Conservation (phyloP, 495 filamentous ascomycete species). For the Tuber calosporum region DNA sequence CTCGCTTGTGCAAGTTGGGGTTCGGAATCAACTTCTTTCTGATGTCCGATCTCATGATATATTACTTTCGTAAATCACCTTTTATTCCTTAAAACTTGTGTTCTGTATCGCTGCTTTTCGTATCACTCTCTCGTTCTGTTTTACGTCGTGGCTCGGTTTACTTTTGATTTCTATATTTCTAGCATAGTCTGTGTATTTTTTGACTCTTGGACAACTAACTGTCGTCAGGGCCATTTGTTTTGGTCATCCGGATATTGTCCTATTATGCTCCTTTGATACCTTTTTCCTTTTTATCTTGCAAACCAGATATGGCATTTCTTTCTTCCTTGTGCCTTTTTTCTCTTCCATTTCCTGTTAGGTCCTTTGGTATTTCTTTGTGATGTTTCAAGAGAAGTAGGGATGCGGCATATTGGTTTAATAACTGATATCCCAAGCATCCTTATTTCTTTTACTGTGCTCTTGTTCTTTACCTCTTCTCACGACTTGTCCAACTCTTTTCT, state of each 20-base stretch:
- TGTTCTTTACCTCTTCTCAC: background rate
- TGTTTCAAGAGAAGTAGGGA: background rate
- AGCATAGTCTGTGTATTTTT: conserved; percentile 34
- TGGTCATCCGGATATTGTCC: conserved; percentile 19
- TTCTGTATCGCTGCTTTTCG: conserved; percentile 22
- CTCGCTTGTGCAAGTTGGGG: conserved; percentile 32
- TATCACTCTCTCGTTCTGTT: conserved; percentile 32
- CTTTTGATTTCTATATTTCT: conserved; percentile 25
- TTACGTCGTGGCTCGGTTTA: conserved; percentile 34
- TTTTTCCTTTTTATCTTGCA: conserved; percentile 26
- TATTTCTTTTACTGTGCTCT: background rate
- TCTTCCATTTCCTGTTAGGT: conserved; percentile 4
- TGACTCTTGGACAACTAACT: conserved; percentile 36
- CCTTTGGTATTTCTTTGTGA: background rate
- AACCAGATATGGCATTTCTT: conserved; percentile 19
- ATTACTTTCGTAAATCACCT: conserved; percentile 43
- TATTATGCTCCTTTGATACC: conserved; percentile 30
- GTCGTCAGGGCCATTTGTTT: conserved; percentile 29
- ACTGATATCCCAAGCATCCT: background rate
- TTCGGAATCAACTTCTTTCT: conserved; percentile 35
- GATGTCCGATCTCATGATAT: conserved; percentile 36
- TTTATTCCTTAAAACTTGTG: conserved; percentile 28
- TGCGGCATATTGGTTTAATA: background rate
- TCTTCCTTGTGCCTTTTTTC: conserved; percentile 9
- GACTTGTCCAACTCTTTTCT: conserved; percentile 3